Evolutionary conservation across 306 rosid genomes (phyloP), one percentile per base, ranked within the genome.

Genomic region (Cicer pinnatifidum): DNA sequence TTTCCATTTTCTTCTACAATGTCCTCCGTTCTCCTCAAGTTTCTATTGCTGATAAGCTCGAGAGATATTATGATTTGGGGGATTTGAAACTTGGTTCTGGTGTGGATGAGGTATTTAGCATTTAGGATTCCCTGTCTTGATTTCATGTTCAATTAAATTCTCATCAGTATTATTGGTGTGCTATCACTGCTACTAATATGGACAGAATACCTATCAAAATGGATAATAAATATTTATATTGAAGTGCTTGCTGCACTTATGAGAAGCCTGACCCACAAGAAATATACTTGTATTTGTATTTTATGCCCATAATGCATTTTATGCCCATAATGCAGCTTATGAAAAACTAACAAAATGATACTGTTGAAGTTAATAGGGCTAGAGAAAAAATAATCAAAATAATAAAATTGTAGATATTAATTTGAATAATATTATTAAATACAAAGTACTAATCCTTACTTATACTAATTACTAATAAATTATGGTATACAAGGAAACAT

Each of bases 1-100:
- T 91, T 82, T 94, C 97, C 75, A 91, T 90, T 87, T 94, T 94
- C 88, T 94, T 94, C 86, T 91, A 84, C 82, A 94, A 28, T 28
- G 3, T 28, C 33, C 96, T 94, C 74, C 88, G 52, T 72, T 97
- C 99, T 71, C 99, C 96, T 10, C 90, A 83, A 61, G 73, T 85
- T 65, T 77, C 97, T 72, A 87, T 83, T 74, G 85, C 80, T 79
- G 84, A 80, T 78, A 92, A 87, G 88, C 96, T 88, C 44, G 96
- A 89, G 84, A 91, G 91, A 75, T 94, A 91, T 85, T 91, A 94
- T 69, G 93, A 88, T 85, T 82, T 94, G 76, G 96, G 92, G 81
- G 87, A 91, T 84, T 81, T 94, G 88, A 91, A 91, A 81, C 78
- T 89, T 73, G 99, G 90, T 70, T 80, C 90, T 71, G 88, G 89